Base-by-base conservation (phyloP, 1,139 yeast genomes). In the Saccharomycopsis hybrid region DNA sequence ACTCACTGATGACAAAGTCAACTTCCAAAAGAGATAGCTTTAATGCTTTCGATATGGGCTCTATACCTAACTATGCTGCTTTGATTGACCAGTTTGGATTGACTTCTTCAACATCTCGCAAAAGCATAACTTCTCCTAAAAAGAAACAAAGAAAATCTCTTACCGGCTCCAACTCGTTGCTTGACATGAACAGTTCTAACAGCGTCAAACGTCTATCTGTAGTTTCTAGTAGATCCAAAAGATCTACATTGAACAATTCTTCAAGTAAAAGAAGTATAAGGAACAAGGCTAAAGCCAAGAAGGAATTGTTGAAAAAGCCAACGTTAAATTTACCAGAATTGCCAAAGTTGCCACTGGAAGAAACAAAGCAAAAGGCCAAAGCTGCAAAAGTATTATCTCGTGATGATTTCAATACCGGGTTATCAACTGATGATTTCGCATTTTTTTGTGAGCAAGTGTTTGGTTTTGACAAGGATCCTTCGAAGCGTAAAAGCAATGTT, bases 401-500 rank as follows among this genome's bases (percentile, higher is more conserved):
- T 2, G 42, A 33, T 8, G 38, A 42, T 31, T 42, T 42, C 24
- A 30, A 13, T 29, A 9, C 45, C 11, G 47, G 47, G 8, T 44
- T 44, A n/a, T 43, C 46, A 2, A 43, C 46, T 3, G 37, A 43
- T 38, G 65, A 62, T 30, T 58, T 62, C 52, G 62, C 62, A 3
- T 47, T 57, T 5, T 48, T 62, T 5, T 67, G 69, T 56, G 67
- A 66, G 45, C 71, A 67, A 50, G 61, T 68, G 29, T 68, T 69
- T 51, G 60, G 58, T 43, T 60, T 58, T 39, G 44, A 35, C 32
- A 41, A 33, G 55, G 56, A 36, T 46, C 41, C 52, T 49, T 35
- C 51, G 48, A 50, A 46, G 51, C 50, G 50, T 43, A 36, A 36
- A 24, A 36, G 18, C 39, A 11, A 9, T 36, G 7, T 36, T 9